These are phyloP conservation scores for Diddensiella caesifluorescens DNA, from an alignment of 805 yeast species.

Conservation along the genomic window DNA sequence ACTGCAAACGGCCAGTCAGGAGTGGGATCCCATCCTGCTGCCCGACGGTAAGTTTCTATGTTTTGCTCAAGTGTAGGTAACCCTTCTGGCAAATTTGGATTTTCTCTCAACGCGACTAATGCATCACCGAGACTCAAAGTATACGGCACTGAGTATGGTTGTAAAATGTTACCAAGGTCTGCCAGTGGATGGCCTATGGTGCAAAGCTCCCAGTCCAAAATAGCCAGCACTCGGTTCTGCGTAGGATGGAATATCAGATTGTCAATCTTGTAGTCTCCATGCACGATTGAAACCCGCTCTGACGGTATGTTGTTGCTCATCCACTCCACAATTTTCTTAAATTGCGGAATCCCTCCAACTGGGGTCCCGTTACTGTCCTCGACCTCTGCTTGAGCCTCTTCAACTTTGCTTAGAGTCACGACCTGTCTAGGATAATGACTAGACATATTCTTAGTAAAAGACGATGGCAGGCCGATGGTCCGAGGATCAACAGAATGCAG, in stretches of 20 bases:
- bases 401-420: constrained; percentile 43
- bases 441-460: constrained; percentile 36
- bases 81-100: constrained; percentile 19
- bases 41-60: constrained; percentile 25
- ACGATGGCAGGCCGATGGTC: constrained; percentile 42
- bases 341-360: constrained; percentile 46
- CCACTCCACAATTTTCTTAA: constrained; percentile 40
- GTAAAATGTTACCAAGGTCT: constrained; percentile 54
- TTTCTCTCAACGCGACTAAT: neutral
- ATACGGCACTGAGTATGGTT: constrained; percentile 46
- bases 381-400: constrained; percentile 34
- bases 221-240: constrained; percentile 45
- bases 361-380: constrained; percentile 25
- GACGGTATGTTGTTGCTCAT: constrained; percentile 44
- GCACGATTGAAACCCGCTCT: constrained; percentile 42
- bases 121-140: constrained; percentile 6
- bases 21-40: constrained; percentile 40
- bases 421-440: constrained; percentile 50
- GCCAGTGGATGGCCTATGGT: constrained; percentile 62
- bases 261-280: constrained; percentile 63
- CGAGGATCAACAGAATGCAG: constrained; percentile 47
- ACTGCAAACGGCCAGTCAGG: constrained; percentile 48
- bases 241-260: constrained; percentile 56
- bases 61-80: constrained; percentile 23
- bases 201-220: constrained; percentile 62